Evolutionary conservation across 164 flowering plant species (phyloP).

Genomic region (Aristolochia fimbriata): DNA sequence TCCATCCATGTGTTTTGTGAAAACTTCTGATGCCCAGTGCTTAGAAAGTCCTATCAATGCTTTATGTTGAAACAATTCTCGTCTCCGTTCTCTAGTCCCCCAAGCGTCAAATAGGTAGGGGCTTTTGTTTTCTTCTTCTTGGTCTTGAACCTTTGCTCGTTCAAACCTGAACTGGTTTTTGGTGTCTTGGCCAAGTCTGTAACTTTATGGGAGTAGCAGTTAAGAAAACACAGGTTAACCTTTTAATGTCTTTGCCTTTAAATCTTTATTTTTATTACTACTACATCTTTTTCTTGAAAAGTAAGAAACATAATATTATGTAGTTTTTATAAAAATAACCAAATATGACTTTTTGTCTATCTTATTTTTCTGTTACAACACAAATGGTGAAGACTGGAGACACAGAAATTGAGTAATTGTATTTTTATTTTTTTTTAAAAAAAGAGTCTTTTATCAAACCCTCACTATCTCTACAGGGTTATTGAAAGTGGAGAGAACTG

Average conservation of each 20-base stretch:
- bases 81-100: neutral
- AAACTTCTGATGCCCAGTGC: constrained; percentile 17
- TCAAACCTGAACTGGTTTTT: neutral
- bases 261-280: neutral
- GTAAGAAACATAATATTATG: neutral
- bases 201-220: neutral
- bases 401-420: neutral
- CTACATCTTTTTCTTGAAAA: neutral
- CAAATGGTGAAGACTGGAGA: neutral
- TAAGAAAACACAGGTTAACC: too few species aligned
- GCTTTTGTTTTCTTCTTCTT: too few species aligned
- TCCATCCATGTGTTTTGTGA: constrained; percentile 15
- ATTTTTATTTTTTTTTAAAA: neutral
- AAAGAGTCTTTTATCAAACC: neutral
- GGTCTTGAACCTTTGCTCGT: too few species aligned
- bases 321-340: neutral
- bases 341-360: neutral
- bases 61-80: constrained; percentile 9
- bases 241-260: too few species aligned
- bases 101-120: neutral
- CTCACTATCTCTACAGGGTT: neutral
- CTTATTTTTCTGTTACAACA: too few species aligned
- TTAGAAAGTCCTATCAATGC: constrained; percentile 15
- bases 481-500: too few species aligned
- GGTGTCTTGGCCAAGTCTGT: neutral